Base-by-base conservation (phyloP, 352 stramenopile genomes). In the Phytophthora fragariae region DNA sequence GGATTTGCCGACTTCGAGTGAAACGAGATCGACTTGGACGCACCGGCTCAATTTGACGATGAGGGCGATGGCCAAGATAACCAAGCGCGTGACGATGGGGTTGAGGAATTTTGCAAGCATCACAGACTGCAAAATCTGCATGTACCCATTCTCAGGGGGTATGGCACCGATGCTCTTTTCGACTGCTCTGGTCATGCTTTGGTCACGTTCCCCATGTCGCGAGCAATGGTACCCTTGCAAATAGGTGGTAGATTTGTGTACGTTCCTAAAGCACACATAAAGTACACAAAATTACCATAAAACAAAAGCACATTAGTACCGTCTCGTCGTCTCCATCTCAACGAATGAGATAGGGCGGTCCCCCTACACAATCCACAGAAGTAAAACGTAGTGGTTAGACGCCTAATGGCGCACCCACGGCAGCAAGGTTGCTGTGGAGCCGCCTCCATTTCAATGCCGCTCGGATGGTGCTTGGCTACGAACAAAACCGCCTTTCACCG, bases 311-410 rank as follows among this genome's bases (percentile, higher is more conserved):
- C 10, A 3, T 24, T 24, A 52, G 24, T 27, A 27, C 57, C 37
- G 10, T 33, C 31, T 24, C n/a, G 47, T 56, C n/a, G 59, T n/a
- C 46, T 65, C 46, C 17, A 65, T 46, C 27, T 65, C 27, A 9
- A 65, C 49, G 31, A 57, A 59, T 15, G 60, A 59, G 15, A 49
- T 33, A 11, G 47, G 50, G 47, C 37, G 60, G 31, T 66, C 59
- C 19, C 29, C 31, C 1, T 59, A 37, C 3, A 53, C 9, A 8
- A 58, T 35, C 24, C 37, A 63, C 1, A 17, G 9, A 1, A 63
- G 14, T 39, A 39, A 63, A 14, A 19, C 39, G 39, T 41, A 54
- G 4, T 21, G 19, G 24, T 53, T 63, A 1, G 57, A 55, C 37
- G 57, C 21, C 57, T 63, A 55, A 15, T 62, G 35, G 21, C 24